Evolutionary conservation across 1,284 basidiomycete species (phyloP).

Genomic region (Gomphus bonarii): DNA sequence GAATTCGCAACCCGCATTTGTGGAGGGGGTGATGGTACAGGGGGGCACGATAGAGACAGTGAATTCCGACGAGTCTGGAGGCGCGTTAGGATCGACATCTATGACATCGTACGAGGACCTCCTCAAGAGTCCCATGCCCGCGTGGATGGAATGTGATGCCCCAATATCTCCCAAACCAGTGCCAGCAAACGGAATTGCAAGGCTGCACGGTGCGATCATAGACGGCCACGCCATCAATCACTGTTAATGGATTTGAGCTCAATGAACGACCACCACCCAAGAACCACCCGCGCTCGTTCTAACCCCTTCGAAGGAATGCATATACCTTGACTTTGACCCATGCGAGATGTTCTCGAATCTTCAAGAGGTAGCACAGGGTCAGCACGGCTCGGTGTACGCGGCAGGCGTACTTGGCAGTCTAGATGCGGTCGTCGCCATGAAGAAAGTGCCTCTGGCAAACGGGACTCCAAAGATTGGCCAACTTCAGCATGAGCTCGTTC

Average conservation of each 20-base stretch:
- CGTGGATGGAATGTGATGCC: slow-evolving; percentile 3
- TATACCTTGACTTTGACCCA: slow-evolving; percentile 51
- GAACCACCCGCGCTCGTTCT: slow-evolving; percentile 31
- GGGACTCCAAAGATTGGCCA: slow-evolving; percentile 54
- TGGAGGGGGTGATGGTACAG: too few species aligned
- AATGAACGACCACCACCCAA: neutral
- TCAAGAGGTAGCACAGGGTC: slow-evolving; percentile 69
- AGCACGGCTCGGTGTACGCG: slow-evolving; percentile 62
- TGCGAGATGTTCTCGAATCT: slow-evolving; percentile 50
- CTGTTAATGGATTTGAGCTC: slow-evolving; percentile 11
- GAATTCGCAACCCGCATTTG: too few species aligned
- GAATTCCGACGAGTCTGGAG: slow-evolving; percentile 4
- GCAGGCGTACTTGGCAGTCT: slow-evolving; percentile 29
- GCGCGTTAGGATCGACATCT: neutral
- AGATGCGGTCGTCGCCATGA: slow-evolving; percentile 47
- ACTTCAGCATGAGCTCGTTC: slow-evolving; percentile 43
- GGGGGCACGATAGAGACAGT: too few species aligned
- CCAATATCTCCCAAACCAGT: slow-evolving; percentile 17
- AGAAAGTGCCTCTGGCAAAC: slow-evolving; percentile 47
- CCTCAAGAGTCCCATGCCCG: slow-evolving; percentile 12
- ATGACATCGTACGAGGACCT: slow-evolving; percentile 13
- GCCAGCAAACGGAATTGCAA: neutral
- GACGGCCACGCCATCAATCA: slow-evolving; percentile 12
- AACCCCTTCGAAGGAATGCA: slow-evolving; percentile 51
- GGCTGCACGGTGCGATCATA: slow-evolving; percentile 18